These are phyloP conservation scores for Metschnikowia corniflorae DNA, from an alignment of 805 yeast species.

Conservation along the genomic window DNA sequence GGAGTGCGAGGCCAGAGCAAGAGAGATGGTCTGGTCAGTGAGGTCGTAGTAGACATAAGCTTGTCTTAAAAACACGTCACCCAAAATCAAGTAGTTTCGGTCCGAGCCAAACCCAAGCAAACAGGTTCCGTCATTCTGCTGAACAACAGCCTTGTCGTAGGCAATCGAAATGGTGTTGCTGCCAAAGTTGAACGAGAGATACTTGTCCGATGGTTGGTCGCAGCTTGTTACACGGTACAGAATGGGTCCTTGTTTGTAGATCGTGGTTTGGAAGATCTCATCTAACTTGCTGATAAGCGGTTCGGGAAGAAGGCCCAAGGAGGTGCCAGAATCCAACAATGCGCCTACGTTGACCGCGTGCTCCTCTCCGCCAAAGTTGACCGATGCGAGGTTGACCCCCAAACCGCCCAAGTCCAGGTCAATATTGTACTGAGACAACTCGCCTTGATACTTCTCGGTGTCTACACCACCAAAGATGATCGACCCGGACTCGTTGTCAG, in stretches of 20 bases:
- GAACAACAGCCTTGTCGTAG: slow-evolving; percentile 8
- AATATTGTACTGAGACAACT: slow-evolving; percentile 7
- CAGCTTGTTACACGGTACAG: slow-evolving; percentile 10
- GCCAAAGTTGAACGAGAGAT: slow-evolving; percentile 13
- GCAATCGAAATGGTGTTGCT: slow-evolving; percentile 7
- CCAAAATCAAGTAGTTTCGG: slow-evolving; percentile 9
- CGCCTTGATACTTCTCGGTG: slow-evolving; percentile 31
- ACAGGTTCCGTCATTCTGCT: slow-evolving; percentile 7
- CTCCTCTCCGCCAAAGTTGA: slow-evolving; percentile 8
- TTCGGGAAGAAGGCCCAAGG: slow-evolving; percentile 9
- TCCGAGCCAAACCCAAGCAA: slow-evolving; percentile 12
- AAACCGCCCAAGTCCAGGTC: slow-evolving; percentile 6
- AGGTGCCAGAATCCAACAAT: slow-evolving; percentile 15
- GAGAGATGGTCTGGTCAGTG: slow-evolving; percentile 11
- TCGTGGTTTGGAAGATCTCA: slow-evolving; percentile 6
- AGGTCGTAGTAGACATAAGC: slow-evolving; percentile 19
- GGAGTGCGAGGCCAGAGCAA: slow-evolving; percentile 9
- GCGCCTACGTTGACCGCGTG: slow-evolving; percentile 1
- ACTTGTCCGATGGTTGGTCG: slow-evolving; percentile 15
- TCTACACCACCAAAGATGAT: slow-evolving; percentile 42
- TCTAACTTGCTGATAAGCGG: slow-evolving; percentile 9
- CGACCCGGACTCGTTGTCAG: slow-evolving; percentile 27
- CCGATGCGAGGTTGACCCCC: slow-evolving; percentile 5
- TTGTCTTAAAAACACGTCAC: slow-evolving; percentile 18
- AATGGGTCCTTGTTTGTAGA: slow-evolving; percentile 4